These are phyloP conservation scores for Mycoemilia scoparia DNA, from an alignment of 192 early-diverging fungal genomes.

Conservation along the genomic window DNA sequence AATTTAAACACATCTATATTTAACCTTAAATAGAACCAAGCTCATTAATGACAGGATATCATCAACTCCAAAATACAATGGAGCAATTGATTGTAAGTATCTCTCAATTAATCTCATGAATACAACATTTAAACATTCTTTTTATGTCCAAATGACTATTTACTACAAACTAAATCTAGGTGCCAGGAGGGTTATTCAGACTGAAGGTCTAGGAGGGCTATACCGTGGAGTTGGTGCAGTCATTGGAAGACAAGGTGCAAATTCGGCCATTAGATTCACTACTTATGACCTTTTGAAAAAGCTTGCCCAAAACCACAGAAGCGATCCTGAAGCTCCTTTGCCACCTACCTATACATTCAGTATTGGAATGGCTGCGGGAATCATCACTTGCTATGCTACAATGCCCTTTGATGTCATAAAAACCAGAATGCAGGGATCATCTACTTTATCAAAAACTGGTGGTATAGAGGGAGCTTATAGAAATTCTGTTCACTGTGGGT, in stretches of 20 bases:
- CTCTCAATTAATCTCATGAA: not conserved
- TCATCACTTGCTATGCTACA: slow-evolving; percentile 85
- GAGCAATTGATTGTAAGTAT: slow-evolving; percentile 58
- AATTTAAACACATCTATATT: slow-evolving; percentile 12
- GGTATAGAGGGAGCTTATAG: too few species aligned
- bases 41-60: slow-evolving; percentile 80
- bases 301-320: slow-evolving; percentile 2
- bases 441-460: too few species aligned
- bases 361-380: slow-evolving; percentile 72
- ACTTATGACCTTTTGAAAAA: slow-evolving; percentile 69
- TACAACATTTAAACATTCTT: not conserved
- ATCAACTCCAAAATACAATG: slow-evolving; percentile 51
- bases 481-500: slow-evolving; percentile 53
- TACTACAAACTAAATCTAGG: too few species aligned
- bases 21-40: too few species aligned
- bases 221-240: slow-evolving; percentile 85
- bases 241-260: slow-evolving; percentile 88
- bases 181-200: slow-evolving; percentile 37
- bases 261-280: slow-evolving; percentile 81
- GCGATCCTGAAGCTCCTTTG: slow-evolving; percentile 9
- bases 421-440: slow-evolving; percentile 87
- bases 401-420: slow-evolving; percentile 98
- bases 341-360: slow-evolving; percentile 41
- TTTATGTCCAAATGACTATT: not conserved
- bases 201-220: slow-evolving; percentile 61